Percentiles rank a stretch among this genome's conserved stretches.
phyloP scores from a whole-genome alignment of 176 grass and related monocot species.

The Zizania latifolia region DNA sequence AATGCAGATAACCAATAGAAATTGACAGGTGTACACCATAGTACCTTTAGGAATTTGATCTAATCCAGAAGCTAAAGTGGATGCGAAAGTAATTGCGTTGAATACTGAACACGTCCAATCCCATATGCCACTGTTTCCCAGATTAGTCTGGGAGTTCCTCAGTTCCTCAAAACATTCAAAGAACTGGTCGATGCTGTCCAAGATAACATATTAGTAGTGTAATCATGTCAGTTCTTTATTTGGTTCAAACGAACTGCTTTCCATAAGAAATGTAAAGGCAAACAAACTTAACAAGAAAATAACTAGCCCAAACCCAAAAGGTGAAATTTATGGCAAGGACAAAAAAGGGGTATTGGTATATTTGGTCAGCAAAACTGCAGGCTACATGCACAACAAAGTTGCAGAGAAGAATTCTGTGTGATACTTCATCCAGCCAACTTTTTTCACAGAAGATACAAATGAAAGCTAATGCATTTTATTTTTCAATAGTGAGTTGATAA shows the following conservation, averaged over 20 bases:
- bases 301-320: not conserved
- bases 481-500: not conserved
- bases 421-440: not conserved
- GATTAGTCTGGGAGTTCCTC: conserved; percentile 72
- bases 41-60: conserved; percentile 81
- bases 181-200: conserved; percentile 91
- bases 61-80: conserved; percentile 87
- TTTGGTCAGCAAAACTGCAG: not conserved
- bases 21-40: conserved; percentile 4
- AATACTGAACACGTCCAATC: conserved; percentile 99
- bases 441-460: conserved; percentile 15
- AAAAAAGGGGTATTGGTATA: not conserved
- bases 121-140: conserved; percentile 83
- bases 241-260: conserved; percentile 8
- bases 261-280: not conserved
- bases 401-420: not conserved
- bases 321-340: not conserved
- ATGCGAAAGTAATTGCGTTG: conserved; percentile 83
- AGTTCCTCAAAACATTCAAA: conserved; percentile 99
- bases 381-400: not conserved
- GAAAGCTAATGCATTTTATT: conserved; percentile 9
- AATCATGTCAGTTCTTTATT: not conserved
- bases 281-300: conserved; percentile 8
- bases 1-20: conserved; percentile 4
- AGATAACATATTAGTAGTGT: conserved; percentile 41